Base-by-base conservation (phyloP, 202 grass and related monocot genomes). In the Saccharum hybrid region DNA sequence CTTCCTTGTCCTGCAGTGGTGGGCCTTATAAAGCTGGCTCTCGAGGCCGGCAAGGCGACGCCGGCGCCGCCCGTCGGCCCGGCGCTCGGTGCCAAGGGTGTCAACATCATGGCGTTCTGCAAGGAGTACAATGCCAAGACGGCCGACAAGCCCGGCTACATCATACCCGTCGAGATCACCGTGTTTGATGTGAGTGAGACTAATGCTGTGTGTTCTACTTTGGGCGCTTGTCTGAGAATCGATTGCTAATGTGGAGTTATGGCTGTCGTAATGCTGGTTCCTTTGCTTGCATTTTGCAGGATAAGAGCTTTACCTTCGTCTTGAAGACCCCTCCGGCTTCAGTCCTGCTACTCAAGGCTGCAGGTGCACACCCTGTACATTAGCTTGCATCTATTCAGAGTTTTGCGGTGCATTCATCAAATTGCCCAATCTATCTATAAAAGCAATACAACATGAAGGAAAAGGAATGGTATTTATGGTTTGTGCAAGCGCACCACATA, bases 51-150 rank as follows among this genome's bases (percentile, higher is more conserved):
- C 66, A 98, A 98, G 89, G 96, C 96, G 74, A 98, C 96, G 39
- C 96, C 96, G 42, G 96, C 96, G 54, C 96, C 96, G 31, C 96
- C 93, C 4, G 96, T 98, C 12, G 96, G 96, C 1, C 96, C 96
- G 16, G 96, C 96, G 8, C 85, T 98, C 15, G 96, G 96, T 83
- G 91, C 96, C 39, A 95, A 93, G 87, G 96, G 96, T 33, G 96
- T 96, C 45, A 98, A 98, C 61, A 98, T 98, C 62, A 98, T 98
- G 96, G 67, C 85, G 18, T 98, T 98, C 71, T 98, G 93, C 88
- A 98, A 98, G 87, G 96, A 98, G 48, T 98, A 98, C 73, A 96
- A 98, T 86, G 96, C 96, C 73, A 98, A 84, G 90, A 98, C 96
- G 34, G 91, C 96, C 4, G 93, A 98, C 9, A 98, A 98, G 78